Evolutionary conservation across 352 stramenopile genomes (phyloP), one percentile per base, ranked within the genome.

Genomic region (Thraustochytrium sp.): DNA sequence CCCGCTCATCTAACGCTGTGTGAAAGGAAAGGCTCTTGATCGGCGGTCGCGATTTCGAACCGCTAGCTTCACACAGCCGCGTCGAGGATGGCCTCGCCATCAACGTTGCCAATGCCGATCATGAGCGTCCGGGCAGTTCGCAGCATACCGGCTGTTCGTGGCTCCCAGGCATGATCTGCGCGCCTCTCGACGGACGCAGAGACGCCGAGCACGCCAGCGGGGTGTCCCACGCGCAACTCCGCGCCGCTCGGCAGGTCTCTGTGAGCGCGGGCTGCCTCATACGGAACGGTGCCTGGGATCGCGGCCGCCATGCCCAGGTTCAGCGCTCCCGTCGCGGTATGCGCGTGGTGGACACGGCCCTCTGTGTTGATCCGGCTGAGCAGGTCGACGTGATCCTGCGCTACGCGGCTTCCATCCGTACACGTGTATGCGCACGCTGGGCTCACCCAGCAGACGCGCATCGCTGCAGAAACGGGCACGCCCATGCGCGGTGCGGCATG

Each of bases 301-400:
- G 44, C 18, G 34, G 44, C 42, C 9, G 68, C 68, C 31, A 80
- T 80, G 68, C 68, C 68, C 21, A 80, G 68, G 5, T 80, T 80
- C 8, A 80, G 68, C 46, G 68, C 68, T 3, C 68, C 68, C 51
- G 68, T 80, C 21, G 46, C 68, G 26, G 68, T 80, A 51, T 80
- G 68, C 46, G 68, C 68, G 31, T 80, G 68, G 53, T 80, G 68
- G 4, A 80, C 68, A 18, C 68, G 34, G 23, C 68, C 68, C 31
- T 80, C 68, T 4, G 68, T 80, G 16, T 42, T 80, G 8, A 80
- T 80, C 16, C 68, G 68, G 68, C 48, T 65, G 18, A 65, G 29
- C 9, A 80, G 9, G 26, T 61, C 53, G 16, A 65, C 34, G 1
- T 80, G 9, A 18, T 29, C 38, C 13, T 23, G 36, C n/a, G 3